Evolutionary conservation across 257 asterid species (phyloP), one percentile per base, ranked within the genome.

Genomic region (Salvia hispanica): DNA sequence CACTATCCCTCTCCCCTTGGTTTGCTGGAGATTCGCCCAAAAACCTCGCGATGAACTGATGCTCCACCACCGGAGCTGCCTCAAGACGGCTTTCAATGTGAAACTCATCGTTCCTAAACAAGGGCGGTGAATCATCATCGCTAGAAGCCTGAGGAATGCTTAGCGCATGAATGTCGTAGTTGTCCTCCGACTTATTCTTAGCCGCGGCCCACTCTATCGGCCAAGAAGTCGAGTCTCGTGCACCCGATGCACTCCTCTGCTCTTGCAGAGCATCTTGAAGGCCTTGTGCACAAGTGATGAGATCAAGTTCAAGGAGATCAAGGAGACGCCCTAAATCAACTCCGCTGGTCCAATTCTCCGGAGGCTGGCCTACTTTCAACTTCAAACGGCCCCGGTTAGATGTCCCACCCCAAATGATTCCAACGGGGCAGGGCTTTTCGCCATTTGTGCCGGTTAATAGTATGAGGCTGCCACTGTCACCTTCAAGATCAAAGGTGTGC

Each of bases 351-450:
- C 99, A 94, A 71, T 86, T 88, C 77, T 91, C 99, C 0, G 99
- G 99, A 69, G 99, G 88, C 72, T 85, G 93, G 36, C 99, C 99
- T 11, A 70, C 84, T 80, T 81, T 83, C 76, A 94, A 68, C 74
- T 91, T 94, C 80, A 94, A 76, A 28, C 93, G 82, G 44, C 99
- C 99, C 37, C 98, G 92, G 67, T 90, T 90, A 37, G 99, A 96
- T 15, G 99, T 94, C 66, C 99, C 99, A 9, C 99, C 98, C 98
- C 98, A 91, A 33, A 94, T 94, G 46, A 94, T 94, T 33, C 98
- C 99, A 12, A 89, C 82, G 0, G 99, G 99, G 34, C 79, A 74
- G 33, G 97, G 95, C 70, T 83, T 89, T 53, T 83, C 93, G 21
- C 85, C 95, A 4, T 82, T 71, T 33, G 72, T 83, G 67, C 81